Conservation (phyloP, 2,329 filamentous ascomycete genomes). For the Lasiodiplodia sp. region DNA sequence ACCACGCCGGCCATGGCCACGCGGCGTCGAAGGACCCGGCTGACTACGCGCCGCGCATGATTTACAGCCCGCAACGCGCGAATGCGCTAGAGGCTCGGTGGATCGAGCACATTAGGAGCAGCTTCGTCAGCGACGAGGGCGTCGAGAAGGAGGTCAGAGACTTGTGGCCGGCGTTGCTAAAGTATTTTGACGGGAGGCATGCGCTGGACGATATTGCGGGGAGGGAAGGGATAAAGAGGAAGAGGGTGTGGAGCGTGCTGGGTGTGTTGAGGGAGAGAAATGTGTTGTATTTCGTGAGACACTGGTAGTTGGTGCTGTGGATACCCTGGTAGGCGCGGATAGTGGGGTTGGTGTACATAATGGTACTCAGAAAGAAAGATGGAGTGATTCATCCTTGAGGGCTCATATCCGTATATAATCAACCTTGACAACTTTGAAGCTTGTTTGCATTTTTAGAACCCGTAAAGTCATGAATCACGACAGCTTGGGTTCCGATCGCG, state of each 20-base stretch:
- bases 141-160: slow-evolving; percentile 60
- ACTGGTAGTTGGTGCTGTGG: slow-evolving; percentile 41
- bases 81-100: slow-evolving; percentile 79
- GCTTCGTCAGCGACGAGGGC: slow-evolving; percentile 38
- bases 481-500: no score
- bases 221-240: slow-evolving; percentile 86
- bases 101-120: slow-evolving; percentile 55
- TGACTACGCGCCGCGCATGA: slow-evolving; percentile 48
- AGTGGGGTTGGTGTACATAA: neutral
- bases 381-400: neutral
- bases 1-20: slow-evolving; percentile 32
- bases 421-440: neutral
- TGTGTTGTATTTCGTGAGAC: slow-evolving; percentile 56
- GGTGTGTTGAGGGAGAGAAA: slow-evolving; percentile 74
- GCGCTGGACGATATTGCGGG: slow-evolving; percentile 86
- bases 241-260: slow-evolving; percentile 63
- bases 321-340: neutral
- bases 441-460: no score
- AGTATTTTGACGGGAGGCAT: slow-evolving; percentile 86
- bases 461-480: no score
- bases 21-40: slow-evolving; percentile 33
- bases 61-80: slow-evolving; percentile 79
- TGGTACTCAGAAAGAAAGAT: neutral
- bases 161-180: slow-evolving; percentile 76
- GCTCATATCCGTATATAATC: neutral